Percentiles rank a stretch among this genome's conserved stretches.
These are phyloP conservation scores for Allium sativum DNA, from an alignment of 106 monocot genomes.

Conservation along the genomic window DNA sequence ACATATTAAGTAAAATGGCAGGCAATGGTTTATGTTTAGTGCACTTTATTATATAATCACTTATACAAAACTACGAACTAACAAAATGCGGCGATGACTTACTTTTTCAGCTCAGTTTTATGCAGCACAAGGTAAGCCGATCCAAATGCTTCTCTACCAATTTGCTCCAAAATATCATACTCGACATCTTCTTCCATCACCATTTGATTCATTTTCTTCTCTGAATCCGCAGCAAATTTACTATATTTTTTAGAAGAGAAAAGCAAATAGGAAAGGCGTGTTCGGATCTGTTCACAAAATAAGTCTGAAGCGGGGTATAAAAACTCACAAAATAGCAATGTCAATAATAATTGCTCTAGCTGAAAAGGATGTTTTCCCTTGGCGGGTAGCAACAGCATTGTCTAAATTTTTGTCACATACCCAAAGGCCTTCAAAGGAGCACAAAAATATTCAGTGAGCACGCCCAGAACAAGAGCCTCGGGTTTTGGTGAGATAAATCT, in stretches of 20 bases:
- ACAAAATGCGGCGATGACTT: not conserved
- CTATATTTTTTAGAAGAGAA: not conserved
- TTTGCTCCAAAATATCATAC: constrained; percentile 57
- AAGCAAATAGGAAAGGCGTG: not conserved
- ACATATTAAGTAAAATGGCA: no score
- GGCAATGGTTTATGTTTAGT: no score
- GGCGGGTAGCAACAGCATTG: no score
- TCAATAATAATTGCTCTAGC: not conserved
- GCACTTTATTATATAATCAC: no score
- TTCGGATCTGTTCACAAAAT: constrained; percentile 4
- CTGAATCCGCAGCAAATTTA: not conserved
- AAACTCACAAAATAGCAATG: not conserved
- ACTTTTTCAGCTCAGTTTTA: constrained; percentile 49
- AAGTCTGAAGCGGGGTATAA: not conserved
- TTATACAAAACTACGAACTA: no score
- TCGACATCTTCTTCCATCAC: constrained; percentile 14
- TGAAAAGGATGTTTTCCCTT: constrained; percentile 10
- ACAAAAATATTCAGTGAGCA: no score
- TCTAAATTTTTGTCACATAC: no score
- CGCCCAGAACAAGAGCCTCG: no score
- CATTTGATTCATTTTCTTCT: constrained; percentile 2
- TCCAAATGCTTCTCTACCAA: constrained; percentile 48
- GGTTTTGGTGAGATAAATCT: no score
- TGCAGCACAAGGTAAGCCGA: constrained; percentile 41
- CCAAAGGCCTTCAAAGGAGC: no score